Percentiles rank a stretch among this genome's conserved stretches.
These are phyloP conservation scores for Clavispora phyllophila DNA, from an alignment of 805 yeast genomes.

Conservation along the genomic window DNA sequence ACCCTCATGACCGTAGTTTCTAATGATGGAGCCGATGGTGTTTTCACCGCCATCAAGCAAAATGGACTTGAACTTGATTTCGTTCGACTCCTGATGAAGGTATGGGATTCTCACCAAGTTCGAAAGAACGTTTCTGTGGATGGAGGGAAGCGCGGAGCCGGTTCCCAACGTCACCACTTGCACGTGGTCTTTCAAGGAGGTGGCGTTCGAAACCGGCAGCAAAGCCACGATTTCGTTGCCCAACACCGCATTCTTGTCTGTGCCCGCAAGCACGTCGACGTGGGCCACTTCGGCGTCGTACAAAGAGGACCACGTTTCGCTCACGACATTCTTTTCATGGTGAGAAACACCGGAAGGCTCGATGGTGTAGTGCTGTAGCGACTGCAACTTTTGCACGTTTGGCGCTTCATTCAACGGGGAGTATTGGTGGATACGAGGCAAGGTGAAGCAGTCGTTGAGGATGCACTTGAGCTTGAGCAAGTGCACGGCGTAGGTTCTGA, in stretches of 20 bases:
- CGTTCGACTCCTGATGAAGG: slow-evolving; percentile 11
- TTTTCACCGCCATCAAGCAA: slow-evolving; percentile 95
- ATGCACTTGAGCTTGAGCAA: slow-evolving; percentile 55
- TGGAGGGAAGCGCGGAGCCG: slow-evolving; percentile 86
- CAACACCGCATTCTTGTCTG: slow-evolving; percentile 15
- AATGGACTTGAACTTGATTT: slow-evolving; percentile 37
- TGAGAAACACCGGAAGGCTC: slow-evolving; percentile 17
- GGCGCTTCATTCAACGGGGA: slow-evolving; percentile 8
- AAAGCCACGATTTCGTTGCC: slow-evolving; percentile 18
- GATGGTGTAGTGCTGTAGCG: slow-evolving; percentile 26
- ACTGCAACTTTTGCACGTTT: slow-evolving; percentile 21
- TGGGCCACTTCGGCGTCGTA: slow-evolving; percentile 26
- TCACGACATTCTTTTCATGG: slow-evolving; percentile 15
- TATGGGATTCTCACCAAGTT: slow-evolving; percentile 71
- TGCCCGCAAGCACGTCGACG: slow-evolving; percentile 9
- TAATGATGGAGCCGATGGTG: slow-evolving; percentile 64
- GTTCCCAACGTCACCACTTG: slow-evolving; percentile 83
- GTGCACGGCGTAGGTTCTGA: slow-evolving; percentile 49
- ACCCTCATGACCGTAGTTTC: slow-evolving; percentile 53
- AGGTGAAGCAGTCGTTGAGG: slow-evolving; percentile 39
- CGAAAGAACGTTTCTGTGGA: slow-evolving; percentile 78
- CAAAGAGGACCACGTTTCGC: slow-evolving; percentile 24
- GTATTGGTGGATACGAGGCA: slow-evolving; percentile 28
- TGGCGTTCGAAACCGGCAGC: slow-evolving; percentile 4
- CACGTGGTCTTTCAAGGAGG: slow-evolving; percentile 44